A percentile compares a stretch with the other conserved stretches of the same genome.
Evolutionary conservation across 306 rosid species (phyloP).

Genomic region (Gleditsia sinensis): DNA sequence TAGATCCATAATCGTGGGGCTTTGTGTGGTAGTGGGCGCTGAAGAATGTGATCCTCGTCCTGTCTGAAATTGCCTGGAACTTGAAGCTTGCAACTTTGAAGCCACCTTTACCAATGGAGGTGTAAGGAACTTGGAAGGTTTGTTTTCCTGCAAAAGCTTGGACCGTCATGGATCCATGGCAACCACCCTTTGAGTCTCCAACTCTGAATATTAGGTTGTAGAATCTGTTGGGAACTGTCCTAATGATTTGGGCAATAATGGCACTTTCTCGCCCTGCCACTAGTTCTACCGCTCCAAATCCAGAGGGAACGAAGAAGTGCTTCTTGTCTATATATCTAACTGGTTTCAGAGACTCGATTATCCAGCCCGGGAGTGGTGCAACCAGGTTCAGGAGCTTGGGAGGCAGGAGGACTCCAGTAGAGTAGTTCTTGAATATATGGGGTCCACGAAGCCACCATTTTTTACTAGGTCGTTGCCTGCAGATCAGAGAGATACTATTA

Average conservation of each 20-base stretch:
- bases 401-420: conserved; percentile 56
- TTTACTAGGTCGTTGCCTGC: conserved; percentile 53
- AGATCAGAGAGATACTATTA: neutral
- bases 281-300: conserved; percentile 49
- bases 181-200: conserved; percentile 61
- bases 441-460: conserved; percentile 60
- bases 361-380: conserved; percentile 65
- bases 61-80: conserved; percentile 41
- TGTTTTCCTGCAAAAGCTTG: conserved; percentile 55
- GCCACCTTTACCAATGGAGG: conserved; percentile 49
- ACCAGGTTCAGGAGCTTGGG: conserved; percentile 40
- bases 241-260: conserved; percentile 59
- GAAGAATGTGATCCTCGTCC: conserved; percentile 51
- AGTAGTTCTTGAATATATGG: conserved; percentile 53
- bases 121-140: conserved; percentile 40
- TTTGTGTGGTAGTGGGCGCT: conserved; percentile 54
- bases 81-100: conserved; percentile 44
- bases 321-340: conserved; percentile 49
- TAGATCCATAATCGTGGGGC: conserved; percentile 42
- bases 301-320: conserved; percentile 56
- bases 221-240: conserved; percentile 43
- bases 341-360: conserved; percentile 58
- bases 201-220: conserved; percentile 53
- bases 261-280: conserved; percentile 57
- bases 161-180: conserved; percentile 56